Percentiles rank a stretch among this genome's conserved stretches.
These are phyloP conservation scores for Diaporthe humulicola DNA, from an alignment of 2,329 filamentous ascomycete species.

Conservation along the genomic window DNA sequence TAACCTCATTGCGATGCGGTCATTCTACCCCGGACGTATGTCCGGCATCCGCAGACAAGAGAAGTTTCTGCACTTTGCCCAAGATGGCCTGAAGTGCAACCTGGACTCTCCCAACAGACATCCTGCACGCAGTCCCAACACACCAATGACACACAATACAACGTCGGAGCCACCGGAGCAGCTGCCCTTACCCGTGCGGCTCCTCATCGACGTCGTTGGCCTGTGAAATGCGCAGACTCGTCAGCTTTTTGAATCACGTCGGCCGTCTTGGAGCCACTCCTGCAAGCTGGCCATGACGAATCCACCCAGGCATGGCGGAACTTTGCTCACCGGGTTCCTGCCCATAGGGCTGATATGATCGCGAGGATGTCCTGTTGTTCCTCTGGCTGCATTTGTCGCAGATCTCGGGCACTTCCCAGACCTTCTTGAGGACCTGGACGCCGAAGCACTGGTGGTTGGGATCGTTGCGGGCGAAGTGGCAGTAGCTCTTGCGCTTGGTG, in stretches of 20 bases:
- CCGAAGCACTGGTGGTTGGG: constrained; percentile 77
- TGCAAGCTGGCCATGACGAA: not conserved
- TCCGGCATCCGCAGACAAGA: not conserved
- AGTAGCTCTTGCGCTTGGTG: constrained; percentile 74
- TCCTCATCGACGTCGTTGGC: constrained; percentile 27
- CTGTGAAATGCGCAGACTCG: not conserved
- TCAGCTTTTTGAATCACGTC: not conserved
- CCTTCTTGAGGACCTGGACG: constrained; percentile 74
- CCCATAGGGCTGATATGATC: constrained; percentile 19
- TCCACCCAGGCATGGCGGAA: not conserved
- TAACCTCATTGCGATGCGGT: not conserved
- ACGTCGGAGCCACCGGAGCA: not conserved
- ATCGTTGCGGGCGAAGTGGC: constrained; percentile 82
- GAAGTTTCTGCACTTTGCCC: not conserved
- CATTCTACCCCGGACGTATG: not conserved
- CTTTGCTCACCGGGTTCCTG: constrained; percentile 30
- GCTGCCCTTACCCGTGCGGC: constrained; percentile 20
- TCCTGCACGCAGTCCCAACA: not conserved
- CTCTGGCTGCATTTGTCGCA: constrained; percentile 61
- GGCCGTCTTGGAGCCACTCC: not conserved
- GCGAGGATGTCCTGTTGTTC: constrained; percentile 39
- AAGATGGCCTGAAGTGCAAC: not conserved
- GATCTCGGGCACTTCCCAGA: constrained; percentile 67
- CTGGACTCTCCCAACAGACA: not conserved
- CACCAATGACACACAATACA: constrained; percentile 11